Percentiles rank a stretch among this genome's conserved stretches.
Evolutionary conservation across 2,329 filamentous ascomycete species (phyloP).

Genomic region (Beauveria rudraprayagi): DNA sequence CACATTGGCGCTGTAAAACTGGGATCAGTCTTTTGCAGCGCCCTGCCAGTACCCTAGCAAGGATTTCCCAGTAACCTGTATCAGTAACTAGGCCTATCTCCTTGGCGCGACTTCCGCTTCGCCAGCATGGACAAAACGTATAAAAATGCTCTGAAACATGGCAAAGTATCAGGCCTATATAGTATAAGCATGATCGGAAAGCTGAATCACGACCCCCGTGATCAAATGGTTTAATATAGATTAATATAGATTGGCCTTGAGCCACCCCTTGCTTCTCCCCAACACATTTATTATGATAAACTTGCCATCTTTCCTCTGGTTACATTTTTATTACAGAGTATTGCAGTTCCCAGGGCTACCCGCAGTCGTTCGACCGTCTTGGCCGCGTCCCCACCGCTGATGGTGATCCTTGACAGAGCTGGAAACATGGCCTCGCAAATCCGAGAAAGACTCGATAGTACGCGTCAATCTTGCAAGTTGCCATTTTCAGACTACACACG

Average conservation of each 20-base stretch:
- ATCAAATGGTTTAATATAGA: not conserved
- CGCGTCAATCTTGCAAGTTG: not conserved
- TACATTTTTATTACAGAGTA: no score
- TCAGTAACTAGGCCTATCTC: not conserved
- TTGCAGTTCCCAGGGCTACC: not conserved
- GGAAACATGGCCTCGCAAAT: not conserved
- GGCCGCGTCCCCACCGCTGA: not conserved
- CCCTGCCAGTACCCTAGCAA: not conserved
- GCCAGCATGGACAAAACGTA: not conserved
- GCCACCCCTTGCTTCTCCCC: no score
- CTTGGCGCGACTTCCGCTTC: not conserved
- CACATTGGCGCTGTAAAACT: not conserved
- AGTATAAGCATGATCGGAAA: no score
- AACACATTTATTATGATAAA: no score
- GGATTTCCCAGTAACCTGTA: not conserved
- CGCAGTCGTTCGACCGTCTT: not conserved
- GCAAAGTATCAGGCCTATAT: no score
- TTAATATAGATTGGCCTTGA: no score
- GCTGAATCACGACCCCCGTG: not conserved
- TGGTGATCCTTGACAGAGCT: not conserved
- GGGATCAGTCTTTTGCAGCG: not conserved
- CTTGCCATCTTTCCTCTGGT: no score
- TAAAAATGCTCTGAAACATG: not conserved
- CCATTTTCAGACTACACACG: not conserved
- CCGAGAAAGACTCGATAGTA: not conserved